Evolutionary conservation across 1,139 yeast species (phyloP), one percentile per base, ranked within the genome.

Genomic region (Zygoascus meyerae): DNA sequence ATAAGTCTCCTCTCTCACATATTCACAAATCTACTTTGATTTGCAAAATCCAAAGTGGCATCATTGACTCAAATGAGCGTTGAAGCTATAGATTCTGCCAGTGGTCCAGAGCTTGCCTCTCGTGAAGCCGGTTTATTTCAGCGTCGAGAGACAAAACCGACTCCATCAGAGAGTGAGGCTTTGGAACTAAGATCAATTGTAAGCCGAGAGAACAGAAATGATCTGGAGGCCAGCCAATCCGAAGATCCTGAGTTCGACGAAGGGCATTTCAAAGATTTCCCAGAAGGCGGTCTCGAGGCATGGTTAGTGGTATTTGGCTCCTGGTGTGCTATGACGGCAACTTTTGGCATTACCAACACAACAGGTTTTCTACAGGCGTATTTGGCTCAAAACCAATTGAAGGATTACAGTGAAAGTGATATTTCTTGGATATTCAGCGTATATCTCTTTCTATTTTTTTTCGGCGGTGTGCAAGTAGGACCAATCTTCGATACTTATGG

Each of bases 371-470:
- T 81, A 26, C 83, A 81, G 59, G 73, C 82, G 2, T 79, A 78
- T 58, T 69, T 81, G 3, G 60, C 75, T 7, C 62, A 67, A 15
- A 43, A 81, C 57, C 83, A 79, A 56, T 66, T 81, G 45, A 60
- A 61, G 4, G 58, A 67, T 37, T 61, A 67, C 11, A 61, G 74
- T 7, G 68, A 74, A 5, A 65, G 78, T 1, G 64, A 72, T 17
- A 69, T 79, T 1, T 78, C 83, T 2, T 81, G 87, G 87, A 74
- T 81, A 34, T 81, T 81, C 60, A 74, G 83, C 3, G 62, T 80
- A 5, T 79, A 74, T 59, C 62, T 74, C 44, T 80, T 80, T 49
- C 68, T 81, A 18, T 70, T 79, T 57, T 78, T 78, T 58, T 70
- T 78, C 44, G 75, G 81, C 16, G 79, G 81, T 0, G 75, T 81